Base-by-base conservation (phyloP, 495 filamentous ascomycete species). In the Lepidopterella palustris region DNA sequence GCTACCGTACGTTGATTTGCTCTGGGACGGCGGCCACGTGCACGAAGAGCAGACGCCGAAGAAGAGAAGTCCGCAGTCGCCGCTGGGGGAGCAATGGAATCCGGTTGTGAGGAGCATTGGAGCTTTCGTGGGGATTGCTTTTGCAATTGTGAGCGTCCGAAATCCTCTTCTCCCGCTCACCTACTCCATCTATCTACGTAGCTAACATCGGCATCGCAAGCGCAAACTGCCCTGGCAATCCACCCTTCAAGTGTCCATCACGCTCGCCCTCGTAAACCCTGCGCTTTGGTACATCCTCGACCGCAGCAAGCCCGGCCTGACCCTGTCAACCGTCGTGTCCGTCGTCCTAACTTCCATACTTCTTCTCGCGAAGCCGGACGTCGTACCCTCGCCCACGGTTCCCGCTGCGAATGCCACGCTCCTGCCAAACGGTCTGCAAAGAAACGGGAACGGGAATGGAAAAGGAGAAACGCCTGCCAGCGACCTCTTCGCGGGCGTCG, bases 211-310 rank as follows among this genome's bases (percentile, higher is more conserved):
- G 21, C 42, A 40, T 64, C 54, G 69, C 31, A 65, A 93, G 86
- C 84, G 93, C 50, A 86, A 84, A 70, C 82, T 95, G 21, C 88
- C 89, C 11, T 98, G 93, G 93, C 79, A 92, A 68, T 97, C 93
- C 27, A 95, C 89, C 4, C 84, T 95, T 6, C 93, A 98, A 73
- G 86, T 92, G 49, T 96, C 93, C 2, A 69, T 96, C 4, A 95
- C 92, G 0, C 84, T 98, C 8, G 89, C 92, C 3, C 84, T 97
- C 54, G 90, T 86, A 4, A 98, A 97, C 68, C 92, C 93, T 3
- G 88, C 92, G 23, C 77, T 98, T 24, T 98, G 93, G 93, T 97
- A 95, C 70, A 77, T 97, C 24, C 84, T 98, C 67, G 93, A 98
- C 76, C 87, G 92, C 45, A 90, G 90, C 24, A 84, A 82, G 65